Evolutionary conservation across 1,284 basidiomycete species (phyloP), one percentile per base, ranked within the genome.

Genomic region (Apiotrichum veenhuisii): DNA sequence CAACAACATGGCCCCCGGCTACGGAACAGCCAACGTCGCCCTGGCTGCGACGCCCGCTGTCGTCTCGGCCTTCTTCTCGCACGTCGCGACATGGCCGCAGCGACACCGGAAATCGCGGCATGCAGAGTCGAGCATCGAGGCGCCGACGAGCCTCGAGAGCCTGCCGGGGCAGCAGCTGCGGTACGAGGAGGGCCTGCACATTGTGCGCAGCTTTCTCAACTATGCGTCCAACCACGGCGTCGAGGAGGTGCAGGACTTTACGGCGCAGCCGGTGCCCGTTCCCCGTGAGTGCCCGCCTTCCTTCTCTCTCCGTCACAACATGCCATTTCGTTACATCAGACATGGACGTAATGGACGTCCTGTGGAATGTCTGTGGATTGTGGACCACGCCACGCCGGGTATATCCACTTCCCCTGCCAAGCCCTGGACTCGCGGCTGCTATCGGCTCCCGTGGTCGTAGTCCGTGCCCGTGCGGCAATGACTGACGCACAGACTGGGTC

Each of bases 191-290:
- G 74, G 74, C 3, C 56, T 76, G 33, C 66, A 72, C 45, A 64
- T 75, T 30, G 67, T 75, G 22, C 66, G 66, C 49, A 50, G 67
- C 15, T 76, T 76, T 43, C 58, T 76, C 25, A 69, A 74, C 12
- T 73, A 69, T 59, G 68, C 72, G 11, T 71, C 67, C 36, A 62
- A 64, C 42, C 69, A 73, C 61, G 69, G 70, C 27, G 71, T 80
- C 11, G 76, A 76, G 52, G 76, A 79, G 48, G 69, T 78, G 18
- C 78, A 80, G 59, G 65, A 67, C 7, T 79, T 77, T 58, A 78
- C 77, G 2, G 76, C 74, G 2, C 74, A 72, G 64, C 61, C 67
- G 11, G 67, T 77, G 3, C 77, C 76, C 0, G 65, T 64, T 9
- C 69, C 71, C 5, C 67, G 72, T 74, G 50, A 65, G 70, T 65